phyloP scores from a whole-genome alignment of 805 yeast species.

The Candida boidinii region DNA sequence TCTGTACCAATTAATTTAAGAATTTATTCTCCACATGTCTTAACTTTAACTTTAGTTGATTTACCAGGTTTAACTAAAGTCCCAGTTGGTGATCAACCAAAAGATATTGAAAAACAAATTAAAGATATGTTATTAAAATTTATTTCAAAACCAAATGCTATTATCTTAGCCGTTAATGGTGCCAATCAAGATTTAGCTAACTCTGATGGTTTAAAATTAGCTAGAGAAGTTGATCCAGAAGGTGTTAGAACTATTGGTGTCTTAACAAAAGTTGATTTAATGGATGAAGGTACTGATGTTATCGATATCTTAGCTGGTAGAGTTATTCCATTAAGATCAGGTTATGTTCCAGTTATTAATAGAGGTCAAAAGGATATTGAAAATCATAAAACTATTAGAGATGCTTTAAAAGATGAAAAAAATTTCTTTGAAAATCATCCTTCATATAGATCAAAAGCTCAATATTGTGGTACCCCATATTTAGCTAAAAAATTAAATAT shows the following conservation, averaged over 20 bases:
- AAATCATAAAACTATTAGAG: conserved; percentile 74
- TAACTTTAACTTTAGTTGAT: conserved; percentile 90
- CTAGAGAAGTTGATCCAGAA: conserved; percentile 96
- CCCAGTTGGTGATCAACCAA: conserved; percentile 98
- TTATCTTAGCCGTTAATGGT: conserved; percentile 88
- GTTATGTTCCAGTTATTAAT: conserved; percentile 94
- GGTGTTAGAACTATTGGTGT: conserved; percentile 96
- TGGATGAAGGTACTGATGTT: conserved; percentile 98
- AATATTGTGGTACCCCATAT: conserved; percentile 97
- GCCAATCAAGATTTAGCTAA: conserved; percentile 97
- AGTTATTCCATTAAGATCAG: conserved; percentile 89
- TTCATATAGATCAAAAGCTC: conserved; percentile 86
- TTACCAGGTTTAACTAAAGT: conserved; percentile 97
- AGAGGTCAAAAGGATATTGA: conserved; percentile 97
- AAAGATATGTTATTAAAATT: conserved; percentile 88
- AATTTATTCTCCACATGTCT: conserved; percentile 87
- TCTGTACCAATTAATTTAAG: conserved; percentile 89
- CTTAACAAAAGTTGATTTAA: conserved; percentile 88
- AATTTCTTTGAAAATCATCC: conserved; percentile 82
- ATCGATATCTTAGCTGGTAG: conserved; percentile 92
- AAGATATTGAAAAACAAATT: conserved; percentile 91
- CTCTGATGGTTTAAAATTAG: conserved; percentile 91
- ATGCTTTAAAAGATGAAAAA: conserved; percentile 76
- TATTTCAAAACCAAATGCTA: conserved; percentile 92
- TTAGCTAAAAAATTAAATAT: conserved; percentile 86